Base-by-base conservation (phyloP, 106 monocot genomes). In the Chionographis japonica region DNA sequence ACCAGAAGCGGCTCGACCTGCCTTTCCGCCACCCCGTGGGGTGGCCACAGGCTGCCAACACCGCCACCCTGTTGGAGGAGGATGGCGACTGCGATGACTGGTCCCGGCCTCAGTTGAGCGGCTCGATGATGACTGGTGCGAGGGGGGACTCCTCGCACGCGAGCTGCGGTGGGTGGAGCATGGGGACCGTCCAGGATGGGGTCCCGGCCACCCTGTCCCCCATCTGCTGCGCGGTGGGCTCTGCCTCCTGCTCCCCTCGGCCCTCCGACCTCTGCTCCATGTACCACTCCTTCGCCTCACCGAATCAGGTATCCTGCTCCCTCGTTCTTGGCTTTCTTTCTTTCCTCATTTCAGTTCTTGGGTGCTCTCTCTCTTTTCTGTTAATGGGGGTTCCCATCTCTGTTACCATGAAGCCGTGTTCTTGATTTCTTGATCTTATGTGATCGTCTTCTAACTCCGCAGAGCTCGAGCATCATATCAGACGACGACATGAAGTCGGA, bases 191-290 rank as follows among this genome's bases (percentile, higher is more conserved):
- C 62, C 36, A 56, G 15, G 62, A 73, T 36, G 52, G 61, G 50
- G 17, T 67, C 19, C 79, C 79, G 2, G 11, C 43, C 36, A 58
- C 79, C 18, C 79, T 75, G 0, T 75, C 74, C 49, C 70, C 80
- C 10, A 12, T 80, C 40, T 74, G 75, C 61, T 75, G 80, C 71
- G 74, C 80, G 13, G 37, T 54, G 13, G 62, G 61, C 62, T 63
- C 61, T 13, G 36, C 40, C 11, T 67, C 63, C 12, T 65, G 64
- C 51, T 15, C 51, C 15, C 17, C 63, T 40, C 16, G 14, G n/a
- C 54, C 62, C 17, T 37, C 27, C 4, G 15, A 36, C 4, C 35
- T 15, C 35, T 16, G 6, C 38, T 19, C 12, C 12, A 14, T 50
- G 62, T 17, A 37, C n/a, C 53, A 19, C 66, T 50, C 50, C 51